These are phyloP conservation scores for Elongisporangium senticosum DNA, from an alignment of 352 stramenopile genomes.

Conservation along the genomic window DNA sequence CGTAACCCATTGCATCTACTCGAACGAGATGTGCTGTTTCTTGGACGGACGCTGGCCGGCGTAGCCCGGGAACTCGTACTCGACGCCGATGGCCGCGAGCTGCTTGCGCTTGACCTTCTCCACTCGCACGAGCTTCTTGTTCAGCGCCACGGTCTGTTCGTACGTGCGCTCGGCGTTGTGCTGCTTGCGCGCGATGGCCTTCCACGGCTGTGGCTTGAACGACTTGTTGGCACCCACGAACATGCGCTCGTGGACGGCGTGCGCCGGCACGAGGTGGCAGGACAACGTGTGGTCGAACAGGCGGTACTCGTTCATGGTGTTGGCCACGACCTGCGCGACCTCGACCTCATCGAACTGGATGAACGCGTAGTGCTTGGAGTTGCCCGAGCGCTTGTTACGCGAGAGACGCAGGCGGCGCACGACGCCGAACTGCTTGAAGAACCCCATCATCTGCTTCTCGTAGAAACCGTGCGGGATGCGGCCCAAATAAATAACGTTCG, in stretches of 20 bases:
- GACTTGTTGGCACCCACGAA: constrained; percentile 82
- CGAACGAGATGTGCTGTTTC: constrained; percentile 75
- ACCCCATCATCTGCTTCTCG: constrained; percentile 93
- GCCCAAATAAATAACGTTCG: constrained; percentile 94
- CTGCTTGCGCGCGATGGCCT: constrained; percentile 63
- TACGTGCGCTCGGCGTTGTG: constrained; percentile 78
- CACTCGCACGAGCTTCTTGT: constrained; percentile 71
- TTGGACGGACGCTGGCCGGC: constrained; percentile 57
- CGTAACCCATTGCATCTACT: constrained; percentile 11
- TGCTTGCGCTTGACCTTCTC: constrained; percentile 75
- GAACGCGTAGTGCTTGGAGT: constrained; percentile 96
- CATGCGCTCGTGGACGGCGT: constrained; percentile 87
- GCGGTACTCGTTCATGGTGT: constrained; percentile 95
- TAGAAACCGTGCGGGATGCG: constrained; percentile 96
- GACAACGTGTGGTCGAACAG: constrained; percentile 92
- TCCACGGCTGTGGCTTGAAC: constrained; percentile 71
- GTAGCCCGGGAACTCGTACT: constrained; percentile 84
- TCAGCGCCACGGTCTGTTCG: constrained; percentile 61
- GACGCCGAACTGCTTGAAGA: constrained; percentile 96
- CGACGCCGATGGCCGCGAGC: constrained; percentile 70
- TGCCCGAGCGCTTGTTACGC: constrained; percentile 92
- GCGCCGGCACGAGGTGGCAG: constrained; percentile 86
- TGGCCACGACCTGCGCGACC: constrained; percentile 90
- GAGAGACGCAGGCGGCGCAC: constrained; percentile 90
- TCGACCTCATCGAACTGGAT: constrained; percentile 93